phyloP scores from a whole-genome alignment of 257 asterid species.

The Leptodermis oblonga region DNA sequence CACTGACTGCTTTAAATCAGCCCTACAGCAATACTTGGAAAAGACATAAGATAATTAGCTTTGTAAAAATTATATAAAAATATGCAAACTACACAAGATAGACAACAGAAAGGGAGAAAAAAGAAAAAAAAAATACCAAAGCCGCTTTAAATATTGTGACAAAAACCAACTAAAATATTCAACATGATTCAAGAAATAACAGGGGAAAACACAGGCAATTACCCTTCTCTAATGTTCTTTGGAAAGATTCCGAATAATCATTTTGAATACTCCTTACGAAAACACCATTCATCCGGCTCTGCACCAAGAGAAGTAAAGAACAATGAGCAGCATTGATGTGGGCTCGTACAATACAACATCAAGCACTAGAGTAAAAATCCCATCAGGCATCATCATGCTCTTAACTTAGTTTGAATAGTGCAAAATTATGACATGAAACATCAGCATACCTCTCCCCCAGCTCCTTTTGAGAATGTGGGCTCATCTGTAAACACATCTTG shows the following conservation, averaged over 20 bases:
- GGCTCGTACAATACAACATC: neutral
- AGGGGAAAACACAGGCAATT: neutral
- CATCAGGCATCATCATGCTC: neutral
- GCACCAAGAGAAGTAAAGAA: neutral
- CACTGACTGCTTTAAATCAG: neutral
- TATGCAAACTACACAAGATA: no score
- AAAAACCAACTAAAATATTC: neutral
- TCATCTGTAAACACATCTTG: conserved; percentile 22
- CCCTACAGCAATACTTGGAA: neutral
- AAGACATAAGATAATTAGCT: neutral
- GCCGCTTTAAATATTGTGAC: neutral
- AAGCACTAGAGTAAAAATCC: neutral
- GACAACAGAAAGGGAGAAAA: neutral
- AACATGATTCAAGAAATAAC: neutral
- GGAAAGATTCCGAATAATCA: conserved; percentile 49
- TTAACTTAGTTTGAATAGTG: neutral
- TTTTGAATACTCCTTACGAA: conserved; percentile 43
- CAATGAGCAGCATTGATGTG: conserved; percentile 4
- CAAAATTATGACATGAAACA: neutral
- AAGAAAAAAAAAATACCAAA: neutral
- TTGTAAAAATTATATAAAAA: no score
- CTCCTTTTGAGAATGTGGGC: conserved; percentile 24
- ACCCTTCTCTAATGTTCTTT: conserved; percentile 58
- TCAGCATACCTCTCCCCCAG: conserved; percentile 21
- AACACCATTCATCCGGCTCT: conserved; percentile 66